A percentile compares a stretch with the other conserved stretches of the same genome.
phyloP scores from a whole-genome alignment of 768 basidiomycete genomes.

The Boletus sp. region DNA sequence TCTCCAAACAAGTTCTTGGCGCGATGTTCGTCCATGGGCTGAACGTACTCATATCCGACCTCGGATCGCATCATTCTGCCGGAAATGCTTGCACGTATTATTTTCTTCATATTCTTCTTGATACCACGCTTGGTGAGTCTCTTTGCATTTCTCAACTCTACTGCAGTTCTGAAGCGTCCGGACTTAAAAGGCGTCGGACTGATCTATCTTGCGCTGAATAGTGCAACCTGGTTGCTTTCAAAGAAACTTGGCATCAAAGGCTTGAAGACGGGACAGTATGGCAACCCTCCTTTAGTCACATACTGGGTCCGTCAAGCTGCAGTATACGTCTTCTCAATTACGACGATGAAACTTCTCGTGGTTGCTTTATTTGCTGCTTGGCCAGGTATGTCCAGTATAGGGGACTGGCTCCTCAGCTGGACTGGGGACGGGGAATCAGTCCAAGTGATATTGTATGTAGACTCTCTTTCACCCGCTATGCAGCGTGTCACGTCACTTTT shows the following conservation, averaged over 20 bases:
- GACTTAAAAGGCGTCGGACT: slow-evolving; percentile 64
- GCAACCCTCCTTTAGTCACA: slow-evolving; percentile 68
- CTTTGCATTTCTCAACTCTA: not conserved
- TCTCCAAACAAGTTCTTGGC: slow-evolving; percentile 87
- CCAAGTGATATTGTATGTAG: slow-evolving; percentile 77
- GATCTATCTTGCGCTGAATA: slow-evolving; percentile 70
- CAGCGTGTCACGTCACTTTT: slow-evolving; percentile 8
- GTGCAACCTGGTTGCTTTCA: slow-evolving; percentile 60
- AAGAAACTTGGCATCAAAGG: slow-evolving; percentile 67
- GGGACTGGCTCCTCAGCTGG: slow-evolving; percentile 87
- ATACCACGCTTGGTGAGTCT: slow-evolving; percentile 63
- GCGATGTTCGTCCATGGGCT: slow-evolving; percentile 77
- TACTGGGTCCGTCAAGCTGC: slow-evolving; percentile 77
- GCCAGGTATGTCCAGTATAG: slow-evolving; percentile 67
- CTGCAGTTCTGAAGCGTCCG: slow-evolving; percentile 5
- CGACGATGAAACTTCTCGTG: slow-evolving; percentile 91
- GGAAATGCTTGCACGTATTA: slow-evolving; percentile 90
- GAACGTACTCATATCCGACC: slow-evolving; percentile 75
- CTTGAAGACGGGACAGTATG: slow-evolving; percentile 86
- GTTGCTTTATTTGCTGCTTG: slow-evolving; percentile 67
- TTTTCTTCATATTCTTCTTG: slow-evolving; percentile 89
- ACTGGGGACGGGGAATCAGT: slow-evolving; percentile 59
- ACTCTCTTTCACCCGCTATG: not conserved
- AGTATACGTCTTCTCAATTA: slow-evolving; percentile 77
- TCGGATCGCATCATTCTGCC: slow-evolving; percentile 64